Evolutionary conservation across 345 rosid genomes (phyloP).

Genomic region (Mangifera indica): DNA sequence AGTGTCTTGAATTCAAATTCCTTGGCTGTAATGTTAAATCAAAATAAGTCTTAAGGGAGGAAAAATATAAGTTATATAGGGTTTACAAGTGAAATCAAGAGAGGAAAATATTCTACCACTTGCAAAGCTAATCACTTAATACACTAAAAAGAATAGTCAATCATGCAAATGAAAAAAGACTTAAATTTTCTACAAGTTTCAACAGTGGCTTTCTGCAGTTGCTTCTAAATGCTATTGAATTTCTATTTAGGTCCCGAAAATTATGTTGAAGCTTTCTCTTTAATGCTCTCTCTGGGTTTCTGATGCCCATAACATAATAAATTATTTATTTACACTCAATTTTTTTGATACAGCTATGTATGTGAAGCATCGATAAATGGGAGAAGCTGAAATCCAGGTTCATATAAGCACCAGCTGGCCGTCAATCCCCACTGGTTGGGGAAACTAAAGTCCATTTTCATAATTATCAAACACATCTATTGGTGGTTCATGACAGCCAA

Average conservation of each 20-base stretch:
- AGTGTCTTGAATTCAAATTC: too few relatives aligned
- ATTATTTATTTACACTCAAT: not conserved
- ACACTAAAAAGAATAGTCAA: too few relatives aligned
- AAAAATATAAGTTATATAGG: too few relatives aligned
- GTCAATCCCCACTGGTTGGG: constrained; percentile 34
- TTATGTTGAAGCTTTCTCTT: not conserved
- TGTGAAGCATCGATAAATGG: constrained; percentile 83
- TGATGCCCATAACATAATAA: not conserved
- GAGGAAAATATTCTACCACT: too few relatives aligned
- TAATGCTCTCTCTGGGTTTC: not conserved
- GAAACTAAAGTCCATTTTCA: constrained; percentile 55
- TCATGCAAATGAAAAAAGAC: too few relatives aligned
- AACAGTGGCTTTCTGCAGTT: too few relatives aligned
- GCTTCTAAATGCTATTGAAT: not conserved
- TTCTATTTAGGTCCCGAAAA: not conserved
- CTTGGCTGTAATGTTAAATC: too few relatives aligned
- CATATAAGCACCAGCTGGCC: constrained; percentile 41
- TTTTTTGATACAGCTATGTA: constrained; percentile 45
- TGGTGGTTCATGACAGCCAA: constrained; percentile 49
- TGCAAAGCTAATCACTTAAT: too few relatives aligned
- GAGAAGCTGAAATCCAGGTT: constrained; percentile 48
- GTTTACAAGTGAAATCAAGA: too few relatives aligned
- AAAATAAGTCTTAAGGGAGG: too few relatives aligned
- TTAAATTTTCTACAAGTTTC: too few relatives aligned
- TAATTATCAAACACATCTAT: constrained; percentile 41